These are phyloP conservation scores for Tetracladium setigerum DNA, from an alignment of 495 filamentous ascomycete species.

Conservation along the genomic window DNA sequence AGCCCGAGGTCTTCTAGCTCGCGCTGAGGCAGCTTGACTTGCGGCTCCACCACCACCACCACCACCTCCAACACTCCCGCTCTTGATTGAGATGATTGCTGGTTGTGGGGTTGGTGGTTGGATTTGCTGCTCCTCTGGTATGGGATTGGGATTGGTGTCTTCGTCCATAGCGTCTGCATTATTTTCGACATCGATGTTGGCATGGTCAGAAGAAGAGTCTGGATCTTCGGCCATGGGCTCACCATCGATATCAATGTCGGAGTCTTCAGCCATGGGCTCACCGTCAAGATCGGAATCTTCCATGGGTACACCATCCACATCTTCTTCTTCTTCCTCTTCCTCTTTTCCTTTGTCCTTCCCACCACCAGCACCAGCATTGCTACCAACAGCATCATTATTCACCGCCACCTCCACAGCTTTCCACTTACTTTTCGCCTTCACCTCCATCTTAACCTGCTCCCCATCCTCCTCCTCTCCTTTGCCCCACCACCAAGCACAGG, in stretches of 20 bases:
- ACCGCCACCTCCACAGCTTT: conserved; percentile 21
- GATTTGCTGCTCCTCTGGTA: conserved; percentile 32
- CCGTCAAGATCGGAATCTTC: conserved; percentile 22
- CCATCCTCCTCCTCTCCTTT: conserved; percentile 39
- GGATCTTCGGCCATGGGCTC: conserved; percentile 35
- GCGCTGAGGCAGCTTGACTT: too few species aligned
- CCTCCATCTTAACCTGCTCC: conserved; percentile 15
- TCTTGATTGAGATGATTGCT: too few species aligned
- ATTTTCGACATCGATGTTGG: conserved; percentile 42
- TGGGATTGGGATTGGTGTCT: conserved; percentile 42
- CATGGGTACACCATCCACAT: conserved; percentile 44
- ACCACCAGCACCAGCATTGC: neutral
- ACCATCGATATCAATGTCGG: conserved; percentile 36
- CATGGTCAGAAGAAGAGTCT: conserved; percentile 44
- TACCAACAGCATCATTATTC: neutral
- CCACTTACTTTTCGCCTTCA: conserved; percentile 21
- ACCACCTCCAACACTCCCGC: neutral
- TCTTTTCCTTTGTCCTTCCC: conserved; percentile 23
- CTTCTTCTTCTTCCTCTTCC: conserved; percentile 19
- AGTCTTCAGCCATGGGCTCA: conserved; percentile 21
- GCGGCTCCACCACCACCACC: conserved; percentile 14
- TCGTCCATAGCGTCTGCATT: conserved; percentile 33
- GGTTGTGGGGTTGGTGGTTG: too few species aligned
- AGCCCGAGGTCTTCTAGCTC: conserved; percentile 56
- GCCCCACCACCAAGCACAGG: conserved; percentile 31